Evolutionary conservation across 2,329 filamentous ascomycete genomes (phyloP).

Genomic region (Trichoderma simmonsii): DNA sequence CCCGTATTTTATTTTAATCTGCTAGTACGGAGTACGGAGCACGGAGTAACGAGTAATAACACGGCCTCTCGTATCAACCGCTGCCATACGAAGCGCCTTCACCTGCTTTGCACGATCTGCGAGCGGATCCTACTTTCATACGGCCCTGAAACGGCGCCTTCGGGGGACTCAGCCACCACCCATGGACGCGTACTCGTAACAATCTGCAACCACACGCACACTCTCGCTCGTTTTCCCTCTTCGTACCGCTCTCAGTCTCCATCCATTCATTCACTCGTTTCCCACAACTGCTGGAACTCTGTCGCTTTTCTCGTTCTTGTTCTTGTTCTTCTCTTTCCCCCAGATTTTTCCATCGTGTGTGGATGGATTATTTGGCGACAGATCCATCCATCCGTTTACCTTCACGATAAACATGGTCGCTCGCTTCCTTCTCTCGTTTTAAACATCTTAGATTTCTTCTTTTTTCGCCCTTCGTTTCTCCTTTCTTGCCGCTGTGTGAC

Average conservation of each 20-base stretch:
- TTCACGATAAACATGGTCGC: conserved; percentile 12
- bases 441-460: not conserved
- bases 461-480: not conserved
- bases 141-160: conserved; percentile 14
- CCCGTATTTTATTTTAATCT: conserved; percentile 16
- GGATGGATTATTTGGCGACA: conserved; percentile 16
- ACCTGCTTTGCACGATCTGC: conserved; percentile 7
- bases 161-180: conserved; percentile 14
- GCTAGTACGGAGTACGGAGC: conserved; percentile 3
- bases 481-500: not conserved
- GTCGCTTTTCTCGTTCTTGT: not conserved
- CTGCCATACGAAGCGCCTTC: not conserved
- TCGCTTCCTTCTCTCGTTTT: conserved; percentile 16
- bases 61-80: conserved; percentile 3
- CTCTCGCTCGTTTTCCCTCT: not conserved
- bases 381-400: conserved; percentile 14
- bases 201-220: conserved; percentile 1
- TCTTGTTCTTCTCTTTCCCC: not conserved
- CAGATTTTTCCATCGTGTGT: conserved; percentile 15
- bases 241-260: not conserved
- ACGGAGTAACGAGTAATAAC: not conserved
- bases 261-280: conserved; percentile 1
- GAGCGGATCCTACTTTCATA: conserved; percentile 12
- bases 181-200: conserved; percentile 12
- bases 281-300: not conserved